Evolutionary conservation across 2,329 filamentous ascomycete species (phyloP), one percentile per base, ranked within the genome.

Genomic region (Monilinia fructicola): DNA sequence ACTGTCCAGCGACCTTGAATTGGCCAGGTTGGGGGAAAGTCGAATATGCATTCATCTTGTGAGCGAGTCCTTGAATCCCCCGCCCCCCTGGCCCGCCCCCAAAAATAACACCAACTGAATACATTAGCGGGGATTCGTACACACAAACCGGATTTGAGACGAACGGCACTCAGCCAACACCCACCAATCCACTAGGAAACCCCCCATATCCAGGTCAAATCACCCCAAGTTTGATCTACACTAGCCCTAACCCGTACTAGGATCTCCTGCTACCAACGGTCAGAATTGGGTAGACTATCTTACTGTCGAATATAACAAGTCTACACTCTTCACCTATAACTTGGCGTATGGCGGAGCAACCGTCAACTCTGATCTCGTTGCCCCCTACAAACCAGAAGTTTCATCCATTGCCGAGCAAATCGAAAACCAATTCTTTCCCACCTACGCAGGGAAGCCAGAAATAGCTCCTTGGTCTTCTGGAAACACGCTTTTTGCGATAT

Each of bases 231-330:
- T 38, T 50, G 21, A 50, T 21, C 14, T 18, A 16, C 31, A 28
- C 12, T 38, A 38, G 58, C 21, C 35, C 44, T 61, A 21, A 50
- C n/a, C 44, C 26, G 11, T 4, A 18, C 4, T 50, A 61, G 58
- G 58, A 23, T 77, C 70, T 66, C 79, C 79, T 35, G 73, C 78
- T 11, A 69, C 77, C 67, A 81, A 81, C 68, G 84, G 83, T 0
- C 83, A 82, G 0, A 85, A 85, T 72, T 86, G 83, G 82, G 77
- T 85, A n/a, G 84, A 81, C 67, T 84, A 78, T 71, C 73, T 83
- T 14, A 81, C 80, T 1, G 75, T 76, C 21, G 75, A 76, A 40
- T 81, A 81, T 73, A 83, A 83, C 66, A 69, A 75, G 18, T 81
- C 78, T 44, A 76, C 75, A 54, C 66, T 85, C 18, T 75, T 81